Evolutionary conservation across 768 basidiomycete genomes (phyloP).

Genomic region (Mycena floridula): DNA sequence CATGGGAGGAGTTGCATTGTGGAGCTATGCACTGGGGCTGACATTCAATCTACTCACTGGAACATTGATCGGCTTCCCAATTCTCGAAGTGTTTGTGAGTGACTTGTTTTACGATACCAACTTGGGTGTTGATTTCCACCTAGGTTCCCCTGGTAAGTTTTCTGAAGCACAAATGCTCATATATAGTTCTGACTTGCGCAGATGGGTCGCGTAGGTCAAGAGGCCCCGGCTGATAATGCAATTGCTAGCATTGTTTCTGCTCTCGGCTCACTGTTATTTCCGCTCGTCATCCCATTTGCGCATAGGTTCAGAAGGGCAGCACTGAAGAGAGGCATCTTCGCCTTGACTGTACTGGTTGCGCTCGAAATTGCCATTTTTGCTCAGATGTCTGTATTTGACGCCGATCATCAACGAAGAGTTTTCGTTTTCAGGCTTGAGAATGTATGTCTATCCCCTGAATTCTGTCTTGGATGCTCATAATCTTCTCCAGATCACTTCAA

Average conservation of each 20-base stretch:
- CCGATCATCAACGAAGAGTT: conserved; percentile 80
- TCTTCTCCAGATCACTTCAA: conserved; percentile 53
- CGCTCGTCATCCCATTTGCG: conserved; percentile 62
- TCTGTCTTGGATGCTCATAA: background rate
- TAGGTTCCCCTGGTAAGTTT: too few relatives aligned
- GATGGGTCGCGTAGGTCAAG: conserved; percentile 79
- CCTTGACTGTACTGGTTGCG: conserved; percentile 40
- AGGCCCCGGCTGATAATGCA: conserved; percentile 81
- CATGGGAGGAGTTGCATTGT: conserved; percentile 40
- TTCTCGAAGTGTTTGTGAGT: conserved; percentile 75
- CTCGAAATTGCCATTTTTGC: conserved; percentile 58
- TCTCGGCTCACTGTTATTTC: conserved; percentile 49
- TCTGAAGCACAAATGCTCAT: too few relatives aligned
- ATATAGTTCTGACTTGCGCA: too few relatives aligned
- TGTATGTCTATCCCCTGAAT: conserved; percentile 37
- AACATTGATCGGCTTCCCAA: conserved; percentile 4
- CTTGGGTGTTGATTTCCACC: too few relatives aligned
- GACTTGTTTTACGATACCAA: too few relatives aligned
- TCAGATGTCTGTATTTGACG: conserved; percentile 62
- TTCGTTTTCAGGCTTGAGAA: conserved; percentile 85
- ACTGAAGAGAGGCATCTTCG: conserved; percentile 29
- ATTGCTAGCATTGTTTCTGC: conserved; percentile 72
- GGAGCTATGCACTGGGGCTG: conserved; percentile 60
- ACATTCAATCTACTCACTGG: conserved; percentile 50
- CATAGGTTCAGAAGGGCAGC: conserved; percentile 47